phyloP scores from a whole-genome alignment of 495 filamentous ascomycete species.

The Aspergillus sclerotioniger region DNA sequence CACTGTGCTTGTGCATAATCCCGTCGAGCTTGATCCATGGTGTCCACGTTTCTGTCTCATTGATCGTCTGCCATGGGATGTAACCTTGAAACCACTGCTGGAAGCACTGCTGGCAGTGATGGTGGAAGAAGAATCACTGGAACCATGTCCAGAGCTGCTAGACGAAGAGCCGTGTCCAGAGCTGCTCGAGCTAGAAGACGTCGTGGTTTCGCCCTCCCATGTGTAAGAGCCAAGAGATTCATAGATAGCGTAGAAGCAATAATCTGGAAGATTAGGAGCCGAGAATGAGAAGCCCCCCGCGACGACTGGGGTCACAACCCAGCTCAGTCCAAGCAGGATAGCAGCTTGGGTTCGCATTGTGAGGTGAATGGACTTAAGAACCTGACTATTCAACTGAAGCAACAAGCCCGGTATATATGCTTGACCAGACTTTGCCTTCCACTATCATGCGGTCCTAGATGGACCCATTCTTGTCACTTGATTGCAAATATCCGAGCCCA shows the following conservation, averaged over 20 bases:
- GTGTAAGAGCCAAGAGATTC: neutral
- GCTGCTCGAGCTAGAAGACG: neutral
- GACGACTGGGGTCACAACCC: neutral
- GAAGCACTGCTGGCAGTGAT: neutral
- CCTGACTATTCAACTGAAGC: neutral
- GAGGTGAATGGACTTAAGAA: neutral
- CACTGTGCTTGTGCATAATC: slow-evolving; percentile 5
- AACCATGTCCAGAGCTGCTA: neutral
- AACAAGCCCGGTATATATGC: neutral
- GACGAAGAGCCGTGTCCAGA: neutral
- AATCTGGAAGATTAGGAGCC: neutral
- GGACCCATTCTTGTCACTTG: too few species aligned
- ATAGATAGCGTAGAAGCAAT: slow-evolving; percentile 8
- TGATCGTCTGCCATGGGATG: neutral
- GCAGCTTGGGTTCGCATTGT: neutral
- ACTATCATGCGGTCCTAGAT: neutral
- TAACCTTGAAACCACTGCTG: neutral
- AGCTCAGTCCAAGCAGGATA: neutral
- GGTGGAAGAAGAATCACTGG: neutral
- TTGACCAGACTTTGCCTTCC: neutral
- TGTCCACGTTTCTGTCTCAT: slow-evolving; percentile 1
- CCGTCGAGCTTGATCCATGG: neutral
- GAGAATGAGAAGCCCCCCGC: neutral
- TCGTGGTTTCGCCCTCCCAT: neutral
- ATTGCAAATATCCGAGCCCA: too few species aligned